Percentiles rank a stretch among this genome's conserved stretches.
phyloP scores from a whole-genome alignment of 768 basidiomycete species.

The Serendipita sp. region DNA sequence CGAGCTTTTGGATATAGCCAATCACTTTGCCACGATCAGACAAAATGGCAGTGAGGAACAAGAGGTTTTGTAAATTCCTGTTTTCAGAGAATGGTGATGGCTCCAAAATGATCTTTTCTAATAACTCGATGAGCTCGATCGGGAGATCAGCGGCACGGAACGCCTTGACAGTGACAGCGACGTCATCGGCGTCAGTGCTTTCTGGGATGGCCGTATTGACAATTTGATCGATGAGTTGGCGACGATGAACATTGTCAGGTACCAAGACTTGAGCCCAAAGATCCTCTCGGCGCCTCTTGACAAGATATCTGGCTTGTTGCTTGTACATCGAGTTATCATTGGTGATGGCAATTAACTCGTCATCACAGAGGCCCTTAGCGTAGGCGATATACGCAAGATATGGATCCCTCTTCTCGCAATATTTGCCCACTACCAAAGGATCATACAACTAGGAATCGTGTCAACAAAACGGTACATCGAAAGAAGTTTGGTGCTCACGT shows the following conservation, averaged over 20 bases:
- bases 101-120: slow-evolving; percentile 98
- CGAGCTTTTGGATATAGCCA: slow-evolving; percentile 90
- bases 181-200: slow-evolving; percentile 95
- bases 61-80: slow-evolving; percentile 84
- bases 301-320: slow-evolving; percentile 94
- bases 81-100: slow-evolving; percentile 97
- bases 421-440: slow-evolving; percentile 92
- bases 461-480: slow-evolving; percentile 1
- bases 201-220: slow-evolving; percentile 92
- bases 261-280: slow-evolving; percentile 92
- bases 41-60: slow-evolving; percentile 88
- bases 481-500: slow-evolving; percentile 35
- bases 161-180: slow-evolving; percentile 94
- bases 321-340: slow-evolving; percentile 99
- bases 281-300: slow-evolving; percentile 87
- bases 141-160: slow-evolving; percentile 96
- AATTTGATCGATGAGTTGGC: slow-evolving; percentile 88
- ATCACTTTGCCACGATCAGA: slow-evolving; percentile 98
- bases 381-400: slow-evolving; percentile 98
- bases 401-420: slow-evolving; percentile 96
- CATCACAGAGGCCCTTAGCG: slow-evolving; percentile 96
- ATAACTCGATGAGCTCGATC: slow-evolving; percentile 86
- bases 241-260: slow-evolving; percentile 78
- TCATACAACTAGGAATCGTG: slow-evolving; percentile 60
- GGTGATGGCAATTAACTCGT: slow-evolving; percentile 90